phyloP scores from a whole-genome alignment of 139 green algal genomes.

The Ulvella scutata region DNA sequence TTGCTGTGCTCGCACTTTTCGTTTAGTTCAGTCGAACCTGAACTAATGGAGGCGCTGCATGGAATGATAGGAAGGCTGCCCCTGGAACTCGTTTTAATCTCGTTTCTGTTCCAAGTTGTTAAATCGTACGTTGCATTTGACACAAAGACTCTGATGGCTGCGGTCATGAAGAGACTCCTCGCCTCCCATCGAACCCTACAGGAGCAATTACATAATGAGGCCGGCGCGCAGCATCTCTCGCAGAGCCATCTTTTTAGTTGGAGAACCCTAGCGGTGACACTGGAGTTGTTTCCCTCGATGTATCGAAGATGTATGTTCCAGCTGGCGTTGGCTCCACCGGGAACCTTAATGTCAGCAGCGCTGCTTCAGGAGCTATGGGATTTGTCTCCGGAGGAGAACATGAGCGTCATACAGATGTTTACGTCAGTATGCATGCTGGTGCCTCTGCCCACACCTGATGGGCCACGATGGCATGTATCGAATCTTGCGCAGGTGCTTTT shows the following conservation, averaged over 20 bases:
- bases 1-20: background rate
- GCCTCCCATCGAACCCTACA: constrained; percentile 2
- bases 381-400: background rate
- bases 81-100: background rate
- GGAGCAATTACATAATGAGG: background rate
- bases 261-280: background rate
- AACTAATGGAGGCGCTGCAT: background rate
- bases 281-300: constrained; percentile 1
- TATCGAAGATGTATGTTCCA: constrained; percentile 1
- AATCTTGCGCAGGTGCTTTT: background rate
- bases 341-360: background rate
- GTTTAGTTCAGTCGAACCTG: background rate
- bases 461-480: background rate
- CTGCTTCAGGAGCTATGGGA: constrained; percentile 1
- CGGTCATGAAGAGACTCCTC: constrained; percentile 2
- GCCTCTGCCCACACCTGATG: background rate
- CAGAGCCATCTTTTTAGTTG: background rate
- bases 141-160: background rate
- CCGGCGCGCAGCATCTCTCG: background rate
- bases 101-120: background rate
- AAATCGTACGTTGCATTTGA: background rate
- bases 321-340: background rate
- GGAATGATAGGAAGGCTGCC: background rate
- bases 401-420: constrained; percentile 2
- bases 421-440: background rate